Percentiles rank a stretch among this genome's conserved stretches.
phyloP scores from a whole-genome alignment of 306 rosid species.

The Dalbergia cultrata region DNA sequence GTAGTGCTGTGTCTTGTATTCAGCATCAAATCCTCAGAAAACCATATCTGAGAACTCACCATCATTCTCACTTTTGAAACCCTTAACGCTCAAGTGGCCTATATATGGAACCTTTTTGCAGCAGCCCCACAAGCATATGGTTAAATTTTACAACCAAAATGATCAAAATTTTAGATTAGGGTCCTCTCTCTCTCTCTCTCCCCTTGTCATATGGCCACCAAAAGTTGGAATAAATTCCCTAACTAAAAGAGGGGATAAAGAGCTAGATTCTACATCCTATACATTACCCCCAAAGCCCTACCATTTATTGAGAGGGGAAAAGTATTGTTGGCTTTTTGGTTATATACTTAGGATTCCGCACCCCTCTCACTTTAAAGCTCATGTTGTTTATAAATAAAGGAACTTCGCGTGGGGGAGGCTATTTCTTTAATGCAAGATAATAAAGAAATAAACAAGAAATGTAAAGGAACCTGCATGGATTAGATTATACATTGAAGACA shows the following conservation, averaged over 20 bases:
- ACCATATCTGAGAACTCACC: constrained; percentile 56
- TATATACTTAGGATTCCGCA: constrained; percentile 82
- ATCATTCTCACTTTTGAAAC: constrained; percentile 83
- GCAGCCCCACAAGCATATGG: constrained; percentile 61
- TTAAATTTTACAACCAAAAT: constrained; percentile 47
- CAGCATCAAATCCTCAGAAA: constrained; percentile 70
- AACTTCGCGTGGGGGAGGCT: constrained; percentile 37
- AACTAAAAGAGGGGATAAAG: constrained; percentile 57
- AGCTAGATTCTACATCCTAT: constrained; percentile 55
- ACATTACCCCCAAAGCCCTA: constrained; percentile 39
- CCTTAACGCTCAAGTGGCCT: constrained; percentile 50
- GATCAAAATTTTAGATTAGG: constrained; percentile 48
- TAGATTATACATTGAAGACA: constrained; percentile 45
- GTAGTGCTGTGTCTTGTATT: constrained; percentile 76
- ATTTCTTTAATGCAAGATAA: constrained; percentile 48
- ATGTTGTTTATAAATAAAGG: constrained; percentile 49
- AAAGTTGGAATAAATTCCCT: constrained; percentile 63
- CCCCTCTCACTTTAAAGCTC: constrained; percentile 53
- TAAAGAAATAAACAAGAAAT: constrained; percentile 12
- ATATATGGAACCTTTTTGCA: constrained; percentile 50
- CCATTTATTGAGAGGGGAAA: constrained; percentile 52
- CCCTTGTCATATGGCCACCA: constrained; percentile 56
- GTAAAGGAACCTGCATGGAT: constrained; percentile 45
- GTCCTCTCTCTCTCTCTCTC: constrained; percentile 41
- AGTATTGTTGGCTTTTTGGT: constrained; percentile 70